phyloP scores from a whole-genome alignment of 352 stramenopile species.

The Phytophthora tentaculata region DNA sequence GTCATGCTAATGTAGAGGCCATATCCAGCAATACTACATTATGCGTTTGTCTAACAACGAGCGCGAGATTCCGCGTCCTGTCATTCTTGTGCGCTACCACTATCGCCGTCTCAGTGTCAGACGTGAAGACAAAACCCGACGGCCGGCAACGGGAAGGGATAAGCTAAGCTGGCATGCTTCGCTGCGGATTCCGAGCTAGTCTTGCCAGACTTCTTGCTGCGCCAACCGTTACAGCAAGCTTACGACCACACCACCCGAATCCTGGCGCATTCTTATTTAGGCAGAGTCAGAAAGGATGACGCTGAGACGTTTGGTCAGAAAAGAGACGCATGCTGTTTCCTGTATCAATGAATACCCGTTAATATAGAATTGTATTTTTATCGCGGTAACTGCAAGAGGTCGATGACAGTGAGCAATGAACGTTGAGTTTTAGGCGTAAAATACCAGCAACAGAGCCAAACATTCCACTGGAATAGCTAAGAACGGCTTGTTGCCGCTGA shows the following conservation, averaged over 20 bases:
- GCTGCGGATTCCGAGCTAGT: constrained; percentile 12
- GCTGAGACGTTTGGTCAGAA: constrained; percentile 37
- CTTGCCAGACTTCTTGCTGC: constrained; percentile 27
- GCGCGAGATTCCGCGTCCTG: no score
- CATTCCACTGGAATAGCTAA: neutral
- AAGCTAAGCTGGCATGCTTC: constrained; percentile 12
- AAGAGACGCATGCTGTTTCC: neutral
- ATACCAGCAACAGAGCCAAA: neutral
- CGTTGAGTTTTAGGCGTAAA: neutral
- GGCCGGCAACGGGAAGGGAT: constrained; percentile 5
- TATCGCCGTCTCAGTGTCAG: no score
- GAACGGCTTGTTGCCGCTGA: neutral
- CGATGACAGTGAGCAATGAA: neutral
- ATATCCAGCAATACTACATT: neutral
- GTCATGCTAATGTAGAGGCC: neutral
- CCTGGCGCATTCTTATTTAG: no score
- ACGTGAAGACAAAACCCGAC: constrained; percentile 9
- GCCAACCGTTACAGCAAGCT: no score
- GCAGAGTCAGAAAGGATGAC: constrained; percentile 32
- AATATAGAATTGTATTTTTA: neutral
- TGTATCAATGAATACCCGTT: neutral
- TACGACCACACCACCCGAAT: constrained; percentile 31
- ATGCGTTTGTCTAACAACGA: neutral
- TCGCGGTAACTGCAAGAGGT: neutral
- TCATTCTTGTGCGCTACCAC: no score